Percentiles rank a stretch among this genome's conserved stretches.
Conservation (phyloP, 257 asterid species). For the Parsonsia alboflavescens region DNA sequence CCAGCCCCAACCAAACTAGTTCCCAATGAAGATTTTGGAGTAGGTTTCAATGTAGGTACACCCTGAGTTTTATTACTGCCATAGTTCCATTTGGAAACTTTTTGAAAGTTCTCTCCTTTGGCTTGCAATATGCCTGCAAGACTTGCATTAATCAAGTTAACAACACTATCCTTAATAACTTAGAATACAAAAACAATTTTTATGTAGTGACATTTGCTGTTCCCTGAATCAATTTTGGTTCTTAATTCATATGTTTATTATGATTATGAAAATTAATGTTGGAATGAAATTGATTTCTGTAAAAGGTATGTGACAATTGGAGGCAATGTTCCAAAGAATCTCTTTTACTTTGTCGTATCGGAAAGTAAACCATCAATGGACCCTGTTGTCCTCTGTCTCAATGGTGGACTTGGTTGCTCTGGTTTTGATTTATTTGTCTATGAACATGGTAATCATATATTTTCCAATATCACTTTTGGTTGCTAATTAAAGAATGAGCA, state of each 20-base stretch:
- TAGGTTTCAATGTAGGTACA: conserved; percentile 67
- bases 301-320: conserved; percentile 39
- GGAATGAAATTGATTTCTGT: no score
- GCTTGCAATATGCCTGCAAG: not conserved
- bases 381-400: conserved; percentile 61
- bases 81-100: not conserved
- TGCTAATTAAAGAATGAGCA: not conserved
- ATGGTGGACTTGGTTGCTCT: conserved; percentile 68
- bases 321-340: conserved; percentile 35
- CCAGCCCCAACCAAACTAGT: conserved; percentile 55
- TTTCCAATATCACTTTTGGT: no score
- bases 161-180: no score
- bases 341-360: conserved; percentile 51
- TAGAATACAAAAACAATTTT: not conserved
- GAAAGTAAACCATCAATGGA: conserved; percentile 42
- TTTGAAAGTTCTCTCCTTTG: not conserved
- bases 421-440: conserved; percentile 67
- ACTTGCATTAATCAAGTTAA: no score
- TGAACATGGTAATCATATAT: conserved; percentile 39
- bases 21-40: conserved; percentile 63
- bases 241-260: no score
- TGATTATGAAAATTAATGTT: no score
- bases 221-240: not conserved
- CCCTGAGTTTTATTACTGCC: not conserved
- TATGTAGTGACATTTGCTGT: not conserved